Base-by-base conservation (phyloP, 2,329 filamentous ascomycete genomes). In the Stemphylium lycopersici region DNA sequence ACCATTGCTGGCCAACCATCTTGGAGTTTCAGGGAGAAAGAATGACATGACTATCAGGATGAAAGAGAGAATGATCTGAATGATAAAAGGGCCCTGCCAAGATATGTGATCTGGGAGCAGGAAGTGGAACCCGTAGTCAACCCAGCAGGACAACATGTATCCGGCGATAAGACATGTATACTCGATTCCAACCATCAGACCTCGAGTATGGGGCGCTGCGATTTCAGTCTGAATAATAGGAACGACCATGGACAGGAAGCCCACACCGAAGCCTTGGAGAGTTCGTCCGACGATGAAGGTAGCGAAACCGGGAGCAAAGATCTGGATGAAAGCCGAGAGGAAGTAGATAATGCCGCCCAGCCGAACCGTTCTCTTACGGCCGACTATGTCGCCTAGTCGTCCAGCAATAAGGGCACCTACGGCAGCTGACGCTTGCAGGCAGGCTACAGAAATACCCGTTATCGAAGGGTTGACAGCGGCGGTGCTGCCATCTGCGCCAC, bases 1-100 rank as follows among this genome's bases (percentile, higher is more conserved):
- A 0, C 75, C 76, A 48, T 77, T 78, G 43, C 70, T 71, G 10
- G 76, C 76, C 4, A 79, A 63, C 76, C 77, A 79, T 36, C 74
- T 68, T 15, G 76, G 75, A 0, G 75, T 77, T 42, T 77, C 74
- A 2, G 76, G 76, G 1, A 76, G 63, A 58, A 74, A 71, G 53
- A 75, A 74, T 0, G 72, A 74, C 72, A 75, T 74, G 42, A 47
- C 53, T 6, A 74, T 53, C n/a, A 75, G 42, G 41, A 74, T 55
- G 43, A 75, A 69, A 1, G 72, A 70, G 5, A 75, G 55, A 1
- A 57, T 45, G 33, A 75, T 73, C 55, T 74, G 71, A 6, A 74
- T 63, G 45, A 72, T 71, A 50, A 65, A 69, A 0, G 67, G 66
- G 2, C 67, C 67, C 33, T 63, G 71, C 73, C 71, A 76, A 3